Evolutionary conservation across 2,329 filamentous ascomycete genomes (phyloP).

Genomic region (Massarina eburnea): DNA sequence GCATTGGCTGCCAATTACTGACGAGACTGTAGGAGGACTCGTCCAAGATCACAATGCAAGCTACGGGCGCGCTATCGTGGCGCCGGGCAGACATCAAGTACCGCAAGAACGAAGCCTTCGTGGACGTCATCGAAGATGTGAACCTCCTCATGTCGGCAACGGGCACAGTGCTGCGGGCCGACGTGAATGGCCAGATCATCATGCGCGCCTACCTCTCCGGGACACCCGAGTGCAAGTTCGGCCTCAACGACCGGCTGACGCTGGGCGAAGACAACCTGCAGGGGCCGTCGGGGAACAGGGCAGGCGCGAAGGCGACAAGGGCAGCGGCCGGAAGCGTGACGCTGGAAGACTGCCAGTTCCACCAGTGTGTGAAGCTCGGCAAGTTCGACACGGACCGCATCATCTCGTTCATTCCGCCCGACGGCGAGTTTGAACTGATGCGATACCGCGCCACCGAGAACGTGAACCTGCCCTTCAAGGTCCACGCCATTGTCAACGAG

Average conservation of each 20-base stretch:
- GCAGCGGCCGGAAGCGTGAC: constrained; percentile 94
- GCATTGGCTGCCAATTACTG: constrained; percentile 12
- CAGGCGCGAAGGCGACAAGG: constrained; percentile 86
- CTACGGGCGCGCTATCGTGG: constrained; percentile 95
- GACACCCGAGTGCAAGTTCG: constrained; percentile 98
- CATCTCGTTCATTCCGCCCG: constrained; percentile 94
- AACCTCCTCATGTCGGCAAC: constrained; percentile 99
- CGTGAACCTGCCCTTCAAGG: constrained; percentile 97
- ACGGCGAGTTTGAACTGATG: constrained; percentile 99
- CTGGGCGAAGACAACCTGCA: constrained; percentile 68
- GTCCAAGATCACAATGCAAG: constrained; percentile 98
- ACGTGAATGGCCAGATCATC: constrained; percentile 95
- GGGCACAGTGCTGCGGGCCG: constrained; percentile 88
- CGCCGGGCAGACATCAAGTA: constrained; percentile 97
- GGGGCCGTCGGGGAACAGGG: constrained; percentile 71
- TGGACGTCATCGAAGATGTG: constrained; percentile 98
- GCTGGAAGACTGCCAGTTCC: constrained; percentile 96
- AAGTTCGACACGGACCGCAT: constrained; percentile 97
- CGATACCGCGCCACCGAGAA: constrained; percentile 97
- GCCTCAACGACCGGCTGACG: constrained; percentile 90
- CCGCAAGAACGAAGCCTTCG: constrained; percentile 98
- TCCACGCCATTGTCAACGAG: constrained; percentile 98
- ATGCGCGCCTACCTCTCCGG: constrained; percentile 98
- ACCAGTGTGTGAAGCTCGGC: constrained; percentile 96
- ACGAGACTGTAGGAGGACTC: constrained; percentile 68